Evolutionary conservation across 2,329 filamentous ascomycete genomes (phyloP), one percentile per base, ranked within the genome.

Genomic region (Hortaea werneckii): DNA sequence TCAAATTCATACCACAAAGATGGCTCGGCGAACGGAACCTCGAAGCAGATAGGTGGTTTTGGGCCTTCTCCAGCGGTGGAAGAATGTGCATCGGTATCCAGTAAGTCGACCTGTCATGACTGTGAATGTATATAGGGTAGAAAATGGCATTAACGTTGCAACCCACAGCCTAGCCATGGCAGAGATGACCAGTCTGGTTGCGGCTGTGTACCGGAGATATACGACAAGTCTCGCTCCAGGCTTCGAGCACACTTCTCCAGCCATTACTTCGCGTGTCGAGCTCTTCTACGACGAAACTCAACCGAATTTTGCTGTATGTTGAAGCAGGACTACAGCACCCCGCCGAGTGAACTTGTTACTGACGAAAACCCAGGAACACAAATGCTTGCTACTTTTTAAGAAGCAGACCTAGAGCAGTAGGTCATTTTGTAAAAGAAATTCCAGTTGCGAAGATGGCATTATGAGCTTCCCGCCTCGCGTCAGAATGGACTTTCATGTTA

Each of bases 31-130:
- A 45, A 10, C 6, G 28, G 4, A 41, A 46, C 10, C 61, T 67
- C 52, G 39, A 39, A 38, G 47, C 48, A 48, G 44, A 58, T 42
- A 52, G 66, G 41, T 72, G 68, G 68, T 72, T 69, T 56, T 72
- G 69, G 69, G 65, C 68, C 2, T 72, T 71, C 54, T 67, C 67
- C 12, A 67, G 64, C 47, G 69, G 69, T 37, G 69, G 68, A 5
- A 59, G 69, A 39, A 72, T 71, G 68, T 72, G 69, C 45, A 63
- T 72, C 26, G 70, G 70, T 20, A 65, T 62, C 59, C 65, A 46
- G 49, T 51, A 30, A 51, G 49, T 44, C 9, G n/a, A n/a, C n/a
- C n/a, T n/a, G n/a, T n/a, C n/a, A n/a, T n/a, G n/a, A n/a, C n/a
- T n/a, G n/a, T n/a, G 29, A n/a, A n/a, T n/a, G n/a, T n/a, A n/a